Percentiles rank a stretch among this genome's conserved stretches.
These are phyloP conservation scores for Penicillium sp. DNA, from an alignment of 2,329 filamentous ascomycete species.

Conservation along the genomic window DNA sequence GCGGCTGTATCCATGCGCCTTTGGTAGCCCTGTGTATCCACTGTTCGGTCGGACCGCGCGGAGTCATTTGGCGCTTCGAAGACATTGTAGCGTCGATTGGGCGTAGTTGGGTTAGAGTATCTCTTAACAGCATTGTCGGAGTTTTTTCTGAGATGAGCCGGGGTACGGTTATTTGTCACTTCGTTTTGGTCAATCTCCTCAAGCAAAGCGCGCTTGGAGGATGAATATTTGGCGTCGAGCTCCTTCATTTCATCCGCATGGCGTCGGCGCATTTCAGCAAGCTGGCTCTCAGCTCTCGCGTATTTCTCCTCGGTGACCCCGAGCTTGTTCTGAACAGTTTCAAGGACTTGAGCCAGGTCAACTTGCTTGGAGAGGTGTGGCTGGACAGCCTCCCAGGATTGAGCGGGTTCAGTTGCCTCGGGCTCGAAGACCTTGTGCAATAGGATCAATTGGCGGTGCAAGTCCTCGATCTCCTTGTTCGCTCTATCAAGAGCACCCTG, in stretches of 20 bases:
- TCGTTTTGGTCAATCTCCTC: conserved; percentile 85
- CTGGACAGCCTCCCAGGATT: conserved; percentile 60
- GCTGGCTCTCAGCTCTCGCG: conserved; percentile 69
- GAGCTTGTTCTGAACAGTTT: conserved; percentile 79
- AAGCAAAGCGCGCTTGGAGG: conserved; percentile 63
- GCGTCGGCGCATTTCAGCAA: conserved; percentile 66
- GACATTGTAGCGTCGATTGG: conserved; percentile 61
- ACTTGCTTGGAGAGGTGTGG: conserved; percentile 58
- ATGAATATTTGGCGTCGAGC: conserved; percentile 51
- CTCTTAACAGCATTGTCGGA: conserved; percentile 50
- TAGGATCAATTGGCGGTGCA: conserved; percentile 68
- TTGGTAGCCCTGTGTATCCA: conserved; percentile 74
- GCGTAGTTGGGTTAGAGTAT: conserved; percentile 68
- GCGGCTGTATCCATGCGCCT: conserved; percentile 83
- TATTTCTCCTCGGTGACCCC: conserved; percentile 74
- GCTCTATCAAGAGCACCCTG: conserved; percentile 70
- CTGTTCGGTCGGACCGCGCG: conserved; percentile 71
- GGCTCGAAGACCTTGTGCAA: conserved; percentile 83
- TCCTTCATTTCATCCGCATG: conserved; percentile 63
- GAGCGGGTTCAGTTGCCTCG: conserved; percentile 56
- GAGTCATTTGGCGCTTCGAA: conserved; percentile 63
- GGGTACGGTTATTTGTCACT: conserved; percentile 62
- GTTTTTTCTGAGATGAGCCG: conserved; percentile 57
- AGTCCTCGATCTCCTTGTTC: conserved; percentile 70
- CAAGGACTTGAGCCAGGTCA: conserved; percentile 74